Evolutionary conservation across 176 grass and related monocot species (phyloP).

Genomic region (Cenchrus americanus): DNA sequence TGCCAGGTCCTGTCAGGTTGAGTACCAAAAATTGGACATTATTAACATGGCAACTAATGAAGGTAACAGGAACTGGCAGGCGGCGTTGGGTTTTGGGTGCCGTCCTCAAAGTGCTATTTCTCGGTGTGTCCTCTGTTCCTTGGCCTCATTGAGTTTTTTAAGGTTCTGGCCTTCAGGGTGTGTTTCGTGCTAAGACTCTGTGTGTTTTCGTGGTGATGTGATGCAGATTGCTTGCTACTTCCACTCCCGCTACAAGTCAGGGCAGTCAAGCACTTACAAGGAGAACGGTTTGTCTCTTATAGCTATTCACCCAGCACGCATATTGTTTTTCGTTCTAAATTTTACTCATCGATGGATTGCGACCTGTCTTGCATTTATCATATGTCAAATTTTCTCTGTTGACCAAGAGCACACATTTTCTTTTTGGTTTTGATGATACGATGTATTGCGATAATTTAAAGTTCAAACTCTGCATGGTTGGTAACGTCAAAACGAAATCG

Average conservation of each 20-base stretch:
- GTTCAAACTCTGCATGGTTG: neutral
- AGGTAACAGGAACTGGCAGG: no score
- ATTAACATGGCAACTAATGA: no score
- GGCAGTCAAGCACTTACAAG: constrained; percentile 80
- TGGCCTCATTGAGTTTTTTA: neutral
- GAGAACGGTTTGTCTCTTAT: constrained; percentile 73
- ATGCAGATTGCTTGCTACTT: constrained; percentile 93
- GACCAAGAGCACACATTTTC: neutral
- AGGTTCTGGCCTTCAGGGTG: neutral
- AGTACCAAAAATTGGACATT: no score
- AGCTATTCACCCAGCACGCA: neutral
- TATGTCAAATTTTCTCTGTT: neutral
- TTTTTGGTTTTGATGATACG: neutral
- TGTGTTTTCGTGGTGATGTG: constrained; percentile 4
- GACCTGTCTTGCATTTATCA: neutral
- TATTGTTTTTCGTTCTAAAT: neutral
- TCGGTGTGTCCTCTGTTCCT: constrained; percentile 55
- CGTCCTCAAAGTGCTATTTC: constrained; percentile 93
- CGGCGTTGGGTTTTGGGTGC: no score
- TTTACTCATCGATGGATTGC: neutral
- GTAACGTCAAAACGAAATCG: constrained; percentile 18
- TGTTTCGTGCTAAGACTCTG: neutral
- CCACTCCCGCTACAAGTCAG: constrained; percentile 87
- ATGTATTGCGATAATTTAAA: neutral
- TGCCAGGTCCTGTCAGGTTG: no score